phyloP scores from a whole-genome alignment of 2,329 filamentous ascomycete species.

The Berkeleyomyces rouxiae region DNA sequence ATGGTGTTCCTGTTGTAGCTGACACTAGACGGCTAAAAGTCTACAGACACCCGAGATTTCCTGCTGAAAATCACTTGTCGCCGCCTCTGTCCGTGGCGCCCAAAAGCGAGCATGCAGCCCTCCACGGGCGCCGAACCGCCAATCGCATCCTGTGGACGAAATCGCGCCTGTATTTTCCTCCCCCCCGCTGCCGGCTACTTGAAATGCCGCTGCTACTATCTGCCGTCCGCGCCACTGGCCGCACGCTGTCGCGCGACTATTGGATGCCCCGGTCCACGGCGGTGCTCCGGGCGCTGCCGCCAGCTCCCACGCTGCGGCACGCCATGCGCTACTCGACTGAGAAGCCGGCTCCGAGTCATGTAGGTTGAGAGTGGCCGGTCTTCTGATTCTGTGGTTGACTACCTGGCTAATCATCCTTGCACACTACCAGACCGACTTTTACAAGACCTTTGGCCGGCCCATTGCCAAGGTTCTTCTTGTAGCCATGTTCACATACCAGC shows the following conservation, averaged over 20 bases:
- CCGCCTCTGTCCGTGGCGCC: too few species aligned
- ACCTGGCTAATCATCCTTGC: background rate
- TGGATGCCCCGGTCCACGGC: background rate
- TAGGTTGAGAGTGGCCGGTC: background rate
- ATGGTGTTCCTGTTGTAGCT: background rate
- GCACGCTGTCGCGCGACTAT: background rate
- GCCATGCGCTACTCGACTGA: conserved; percentile 8
- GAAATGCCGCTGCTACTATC: background rate
- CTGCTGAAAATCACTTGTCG: too few species aligned
- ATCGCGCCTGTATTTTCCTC: background rate
- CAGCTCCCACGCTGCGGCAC: background rate
- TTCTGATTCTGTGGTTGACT: background rate
- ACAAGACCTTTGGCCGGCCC: conserved; percentile 57
- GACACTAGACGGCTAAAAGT: background rate
- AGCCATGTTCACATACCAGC: conserved; percentile 62
- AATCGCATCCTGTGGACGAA: too few species aligned
- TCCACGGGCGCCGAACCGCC: background rate
- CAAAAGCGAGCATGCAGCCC: background rate
- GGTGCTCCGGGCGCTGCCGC: background rate
- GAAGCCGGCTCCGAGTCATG: conserved; percentile 9
- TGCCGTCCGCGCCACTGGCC: background rate
- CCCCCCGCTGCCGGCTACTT: background rate
- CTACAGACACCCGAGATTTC: background rate
- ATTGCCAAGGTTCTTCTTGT: conserved; percentile 58
- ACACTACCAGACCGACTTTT: conserved; percentile 42